A percentile compares a stretch with the other conserved stretches of the same genome.
phyloP scores from a whole-genome alignment of 176 grass and related monocot genomes.

The Oryza glumipatula region DNA sequence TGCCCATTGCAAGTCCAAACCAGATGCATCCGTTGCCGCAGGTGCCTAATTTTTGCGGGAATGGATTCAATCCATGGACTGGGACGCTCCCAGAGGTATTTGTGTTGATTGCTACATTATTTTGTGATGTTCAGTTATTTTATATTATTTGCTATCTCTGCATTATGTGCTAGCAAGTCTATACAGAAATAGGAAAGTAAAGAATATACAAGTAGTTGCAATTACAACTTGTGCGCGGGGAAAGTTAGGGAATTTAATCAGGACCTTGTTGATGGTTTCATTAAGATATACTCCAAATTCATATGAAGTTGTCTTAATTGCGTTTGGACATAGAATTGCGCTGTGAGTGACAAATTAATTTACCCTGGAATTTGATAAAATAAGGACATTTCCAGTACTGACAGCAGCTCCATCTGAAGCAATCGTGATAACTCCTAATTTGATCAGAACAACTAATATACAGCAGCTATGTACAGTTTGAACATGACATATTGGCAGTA shows the following conservation, averaged over 20 bases:
- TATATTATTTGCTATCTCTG: background rate
- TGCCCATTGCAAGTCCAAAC: slow-evolving; percentile 54
- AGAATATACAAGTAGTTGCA: background rate
- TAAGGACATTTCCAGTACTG: background rate
- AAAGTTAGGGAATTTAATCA: background rate
- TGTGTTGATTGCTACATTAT: slow-evolving; percentile 11
- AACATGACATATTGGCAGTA: background rate
- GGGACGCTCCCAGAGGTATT: slow-evolving; percentile 60
- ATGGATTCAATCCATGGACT: slow-evolving; percentile 57
- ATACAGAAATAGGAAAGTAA: background rate
- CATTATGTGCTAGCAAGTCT: background rate
- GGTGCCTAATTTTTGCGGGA: slow-evolving; percentile 55
- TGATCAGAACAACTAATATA: background rate
- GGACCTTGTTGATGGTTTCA: background rate
- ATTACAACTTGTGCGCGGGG: background rate
- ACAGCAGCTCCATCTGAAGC: background rate
- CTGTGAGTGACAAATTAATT: background rate
- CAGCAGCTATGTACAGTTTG: background rate
- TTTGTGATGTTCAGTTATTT: background rate
- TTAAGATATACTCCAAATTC: background rate
- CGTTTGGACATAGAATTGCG: background rate
- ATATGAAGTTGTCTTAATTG: background rate
- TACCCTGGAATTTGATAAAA: background rate
- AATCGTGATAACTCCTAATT: background rate
- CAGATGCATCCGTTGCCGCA: slow-evolving; percentile 53